Evolutionary conservation across 768 basidiomycete genomes (phyloP).

Genomic region (Russula brevipes): DNA sequence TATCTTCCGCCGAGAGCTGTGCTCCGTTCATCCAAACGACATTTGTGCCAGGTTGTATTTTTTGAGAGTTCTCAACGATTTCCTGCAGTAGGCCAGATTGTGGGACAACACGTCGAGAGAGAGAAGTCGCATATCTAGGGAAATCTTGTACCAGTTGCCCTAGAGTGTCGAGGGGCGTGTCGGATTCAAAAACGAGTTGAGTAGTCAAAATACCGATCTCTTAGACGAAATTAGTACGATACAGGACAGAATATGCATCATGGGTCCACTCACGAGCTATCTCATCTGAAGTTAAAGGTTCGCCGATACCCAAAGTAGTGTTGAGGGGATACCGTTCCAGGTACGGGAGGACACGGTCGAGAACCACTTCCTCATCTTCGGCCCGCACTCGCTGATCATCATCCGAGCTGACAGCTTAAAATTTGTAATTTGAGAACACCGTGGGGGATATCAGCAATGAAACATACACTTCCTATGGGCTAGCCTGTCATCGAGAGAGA

Average conservation of each 20-base stretch:
- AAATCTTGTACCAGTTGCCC: slow-evolving; percentile 79
- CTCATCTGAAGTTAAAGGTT: slow-evolving; percentile 50
- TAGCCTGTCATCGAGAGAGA: slow-evolving; percentile 84
- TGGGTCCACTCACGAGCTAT: slow-evolving; percentile 30
- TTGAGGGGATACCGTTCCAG: slow-evolving; percentile 33
- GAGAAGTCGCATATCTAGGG: slow-evolving; percentile 72
- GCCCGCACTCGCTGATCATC: neutral
- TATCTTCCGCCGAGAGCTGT: slow-evolving; percentile 51
- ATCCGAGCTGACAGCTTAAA: slow-evolving; percentile 15
- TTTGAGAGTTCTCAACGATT: slow-evolving; percentile 50
- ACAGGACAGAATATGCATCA: slow-evolving; percentile 1
- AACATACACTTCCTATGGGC: slow-evolving; percentile 30
- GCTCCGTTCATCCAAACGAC: slow-evolving; percentile 81
- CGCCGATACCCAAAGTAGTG: slow-evolving; percentile 36
- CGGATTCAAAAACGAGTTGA: slow-evolving; percentile 65
- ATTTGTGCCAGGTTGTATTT: slow-evolving; percentile 48
- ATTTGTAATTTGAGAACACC: neutral
- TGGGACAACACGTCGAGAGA: slow-evolving; percentile 63
- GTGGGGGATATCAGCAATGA: neutral
- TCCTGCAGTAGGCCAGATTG: slow-evolving; percentile 50
- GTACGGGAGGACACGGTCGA: slow-evolving; percentile 22
- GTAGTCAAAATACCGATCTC: slow-evolving; percentile 68
- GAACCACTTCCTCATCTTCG: slow-evolving; percentile 16
- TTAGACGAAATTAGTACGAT: slow-evolving; percentile 38
- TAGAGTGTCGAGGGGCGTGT: slow-evolving; percentile 49